Percentiles rank a stretch among this genome's conserved stretches.
Evolutionary conservation across 2,329 filamentous ascomycete species (phyloP).

Genomic region (Raffaelea albimanens): DNA sequence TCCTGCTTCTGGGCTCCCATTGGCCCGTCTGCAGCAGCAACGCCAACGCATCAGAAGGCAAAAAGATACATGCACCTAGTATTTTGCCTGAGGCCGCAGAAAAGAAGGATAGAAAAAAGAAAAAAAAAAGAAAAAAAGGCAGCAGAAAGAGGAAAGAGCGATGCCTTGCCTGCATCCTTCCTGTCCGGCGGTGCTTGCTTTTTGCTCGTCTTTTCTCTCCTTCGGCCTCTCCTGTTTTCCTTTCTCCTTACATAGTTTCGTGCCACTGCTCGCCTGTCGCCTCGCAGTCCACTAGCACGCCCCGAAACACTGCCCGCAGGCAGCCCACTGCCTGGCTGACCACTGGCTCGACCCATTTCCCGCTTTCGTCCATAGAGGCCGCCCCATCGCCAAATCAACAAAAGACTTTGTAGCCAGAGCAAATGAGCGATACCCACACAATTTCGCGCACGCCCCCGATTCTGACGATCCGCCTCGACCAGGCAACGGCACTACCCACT

Average conservation of each 20-base stretch:
- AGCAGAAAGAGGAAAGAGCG: neutral
- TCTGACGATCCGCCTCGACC: neutral
- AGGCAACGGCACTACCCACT: neutral
- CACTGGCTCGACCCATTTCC: neutral
- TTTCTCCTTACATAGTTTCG: neutral
- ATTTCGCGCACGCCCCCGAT: neutral
- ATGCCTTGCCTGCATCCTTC: neutral
- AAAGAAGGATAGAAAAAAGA: conserved; percentile 1
- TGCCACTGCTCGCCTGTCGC: too few relatives aligned
- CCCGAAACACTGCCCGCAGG: too few relatives aligned
- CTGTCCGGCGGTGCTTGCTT: too few relatives aligned
- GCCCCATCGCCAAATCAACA: neutral
- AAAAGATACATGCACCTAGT: neutral
- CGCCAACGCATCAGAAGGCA: conserved; percentile 16
- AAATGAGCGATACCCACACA: neutral
- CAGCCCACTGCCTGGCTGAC: neutral
- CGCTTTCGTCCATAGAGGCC: too few relatives aligned
- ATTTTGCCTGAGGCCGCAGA: too few relatives aligned
- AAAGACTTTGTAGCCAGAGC: too few relatives aligned
- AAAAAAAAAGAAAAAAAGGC: conserved; percentile 2
- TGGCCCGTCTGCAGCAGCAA: conserved; percentile 14
- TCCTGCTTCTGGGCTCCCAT: conserved; percentile 12
- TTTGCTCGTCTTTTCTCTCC: neutral
- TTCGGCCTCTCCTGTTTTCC: conserved; percentile 2
- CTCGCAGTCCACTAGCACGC: too few relatives aligned